phyloP scores from a whole-genome alignment of 176 grass and related monocot species.

The Elymus sibiricus region DNA sequence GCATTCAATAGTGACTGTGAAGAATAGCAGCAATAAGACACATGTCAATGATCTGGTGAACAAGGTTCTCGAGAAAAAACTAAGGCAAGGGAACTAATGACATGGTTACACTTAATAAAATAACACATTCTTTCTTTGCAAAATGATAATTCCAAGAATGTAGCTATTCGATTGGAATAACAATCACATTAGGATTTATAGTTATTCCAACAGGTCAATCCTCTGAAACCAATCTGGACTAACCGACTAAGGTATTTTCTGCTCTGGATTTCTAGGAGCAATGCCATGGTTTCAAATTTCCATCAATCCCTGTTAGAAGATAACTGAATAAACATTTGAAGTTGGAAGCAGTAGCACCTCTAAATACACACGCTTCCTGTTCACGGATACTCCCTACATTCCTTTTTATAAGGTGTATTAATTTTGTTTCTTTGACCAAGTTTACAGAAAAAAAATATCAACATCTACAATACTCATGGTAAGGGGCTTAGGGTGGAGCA shows the following conservation, averaged over 20 bases:
- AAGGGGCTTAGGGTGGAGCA: too few relatives aligned
- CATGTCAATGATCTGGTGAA: constrained; percentile 1
- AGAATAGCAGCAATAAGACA: neutral
- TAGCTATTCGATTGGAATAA: neutral
- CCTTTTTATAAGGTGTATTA: too few relatives aligned
- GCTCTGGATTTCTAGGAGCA: neutral
- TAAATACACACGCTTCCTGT: neutral
- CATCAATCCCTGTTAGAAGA: neutral
- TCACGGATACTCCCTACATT: neutral
- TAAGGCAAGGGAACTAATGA: neutral
- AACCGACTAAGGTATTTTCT: neutral
- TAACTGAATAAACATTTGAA: neutral
- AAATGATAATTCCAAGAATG: constrained; percentile 3
- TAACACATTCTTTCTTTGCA: neutral
- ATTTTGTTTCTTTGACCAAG: too few relatives aligned
- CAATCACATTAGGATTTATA: neutral
- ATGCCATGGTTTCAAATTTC: neutral
- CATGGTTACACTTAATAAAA: neutral
- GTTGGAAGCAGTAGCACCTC: neutral
- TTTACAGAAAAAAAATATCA: too few relatives aligned
- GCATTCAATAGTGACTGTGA: neutral
- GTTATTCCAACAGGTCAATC: neutral
- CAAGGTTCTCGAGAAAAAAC: neutral
- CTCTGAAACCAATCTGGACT: constrained; percentile 1
- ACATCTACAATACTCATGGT: too few relatives aligned